phyloP scores from a whole-genome alignment of 768 basidiomycete genomes.

The Podaxis carcinomalis region DNA sequence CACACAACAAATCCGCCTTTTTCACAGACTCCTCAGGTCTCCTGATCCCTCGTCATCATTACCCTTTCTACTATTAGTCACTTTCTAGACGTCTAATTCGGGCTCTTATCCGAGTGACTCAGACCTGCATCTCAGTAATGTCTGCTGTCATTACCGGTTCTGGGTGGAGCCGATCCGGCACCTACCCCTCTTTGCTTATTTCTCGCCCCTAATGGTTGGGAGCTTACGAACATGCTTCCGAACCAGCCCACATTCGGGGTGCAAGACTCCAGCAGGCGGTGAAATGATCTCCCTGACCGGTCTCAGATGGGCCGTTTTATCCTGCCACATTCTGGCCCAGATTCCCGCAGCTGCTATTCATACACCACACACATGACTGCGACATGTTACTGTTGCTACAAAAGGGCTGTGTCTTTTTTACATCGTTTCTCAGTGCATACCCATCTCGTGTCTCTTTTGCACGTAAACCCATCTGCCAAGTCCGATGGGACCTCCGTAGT shows the following conservation, averaged over 20 bases:
- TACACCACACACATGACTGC: not conserved
- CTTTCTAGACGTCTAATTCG: not conserved
- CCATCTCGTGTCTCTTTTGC: not conserved
- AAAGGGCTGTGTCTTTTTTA: not conserved
- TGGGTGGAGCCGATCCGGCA: not conserved
- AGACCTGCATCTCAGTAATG: not conserved
- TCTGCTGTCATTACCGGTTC: not conserved
- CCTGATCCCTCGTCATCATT: not conserved
- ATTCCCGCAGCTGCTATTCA: constrained; percentile 3
- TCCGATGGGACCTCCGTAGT: constrained; percentile 5
- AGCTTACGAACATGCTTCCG: not conserved
- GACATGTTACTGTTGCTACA: not conserved
- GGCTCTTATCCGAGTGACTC: not conserved
- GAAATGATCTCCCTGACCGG: constrained; percentile 4
- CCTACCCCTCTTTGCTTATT: not conserved
- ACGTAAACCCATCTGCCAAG: constrained; percentile 1
- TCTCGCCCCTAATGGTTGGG: not conserved
- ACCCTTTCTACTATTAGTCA: not conserved
- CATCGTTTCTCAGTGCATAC: not conserved
- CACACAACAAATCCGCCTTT: not conserved
- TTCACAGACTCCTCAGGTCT: not conserved
- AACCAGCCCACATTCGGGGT: not conserved
- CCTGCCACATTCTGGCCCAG: constrained; percentile 1
- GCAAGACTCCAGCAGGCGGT: not conserved
- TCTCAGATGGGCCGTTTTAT: not conserved